Base-by-base conservation (phyloP, 2,329 filamentous ascomycete genomes). In the Bimuria novae-zelandiae region DNA sequence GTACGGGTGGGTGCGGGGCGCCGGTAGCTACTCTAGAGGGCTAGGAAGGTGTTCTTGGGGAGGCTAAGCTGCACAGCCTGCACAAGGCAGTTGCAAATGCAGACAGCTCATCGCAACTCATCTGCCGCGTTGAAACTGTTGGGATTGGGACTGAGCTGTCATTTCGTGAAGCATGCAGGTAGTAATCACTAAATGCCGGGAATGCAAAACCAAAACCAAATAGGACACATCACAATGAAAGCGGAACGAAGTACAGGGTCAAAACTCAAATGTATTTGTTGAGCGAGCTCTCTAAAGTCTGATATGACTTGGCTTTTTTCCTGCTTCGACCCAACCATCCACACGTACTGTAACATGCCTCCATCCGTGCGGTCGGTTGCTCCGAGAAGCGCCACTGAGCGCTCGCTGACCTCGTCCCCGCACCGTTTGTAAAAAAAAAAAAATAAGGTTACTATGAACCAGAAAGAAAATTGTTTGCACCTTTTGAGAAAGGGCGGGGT, bases 401-500 rank as follows among this genome's bases (percentile, higher is more conserved):
- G n/a, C n/a, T n/a, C n/a, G n/a, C n/a, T n/a, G n/a, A n/a, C 36
- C 21, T 16, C 19, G 30, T 36, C 43, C 44, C 39, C 44, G 47
- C 23, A 48, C 29, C 40, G 40, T 58, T 49, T 22, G 41, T 47
- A 32, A 35, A n/a, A 16, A 21, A n/a, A 36, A 37, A 44, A 54
- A 35, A 46, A 43, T 40, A 49, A 51, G 41, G n/a, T n/a, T n/a
- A n/a, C n/a, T n/a, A n/a, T n/a, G n/a, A 37, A 33, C 4, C 12
- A 33, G 4, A 4, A 5, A 12, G 16, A 36, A 58, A 59, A 60
- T 59, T 49, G 41, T 56, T 49, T 67, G 64, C 64, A 56, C 64
- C 65, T 68, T 65, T n/a, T n/a, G 44, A 48, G 39, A 44, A 57
- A 68, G 62, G 52, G 62, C 64, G 62, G 64, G 66, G 67, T 70